phyloP scores from a whole-genome alignment of 176 grass and related monocot species.

The Secale cereale region DNA sequence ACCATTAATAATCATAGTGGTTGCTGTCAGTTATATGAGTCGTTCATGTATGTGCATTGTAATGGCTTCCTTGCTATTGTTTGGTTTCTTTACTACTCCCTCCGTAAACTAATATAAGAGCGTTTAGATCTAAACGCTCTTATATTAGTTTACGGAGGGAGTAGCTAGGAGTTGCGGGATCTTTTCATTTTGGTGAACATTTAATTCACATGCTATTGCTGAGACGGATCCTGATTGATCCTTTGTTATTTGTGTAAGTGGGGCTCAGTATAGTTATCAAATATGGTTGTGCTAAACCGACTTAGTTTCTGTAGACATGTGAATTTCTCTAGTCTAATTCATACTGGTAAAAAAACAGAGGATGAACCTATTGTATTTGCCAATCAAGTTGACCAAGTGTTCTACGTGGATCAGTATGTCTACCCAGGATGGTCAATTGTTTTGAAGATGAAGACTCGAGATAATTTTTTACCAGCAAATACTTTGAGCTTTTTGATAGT shows the following conservation, averaged over 20 bases:
- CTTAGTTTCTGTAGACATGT: background rate
- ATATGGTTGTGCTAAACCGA: background rate
- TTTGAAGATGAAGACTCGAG: too few species aligned
- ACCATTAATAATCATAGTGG: background rate
- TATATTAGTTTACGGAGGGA: too few species aligned
- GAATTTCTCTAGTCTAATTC: slow-evolving; percentile 1
- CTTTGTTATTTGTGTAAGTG: background rate
- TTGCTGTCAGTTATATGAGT: background rate
- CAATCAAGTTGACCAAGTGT: too few species aligned
- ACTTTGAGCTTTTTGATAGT: too few species aligned
- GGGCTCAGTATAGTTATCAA: background rate
- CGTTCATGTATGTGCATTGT: too few species aligned
- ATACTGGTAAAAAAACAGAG: background rate
- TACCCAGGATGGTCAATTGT: too few species aligned
- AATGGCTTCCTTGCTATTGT: too few species aligned
- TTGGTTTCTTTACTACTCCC: too few species aligned
- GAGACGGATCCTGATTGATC: background rate
- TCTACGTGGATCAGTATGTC: too few species aligned
- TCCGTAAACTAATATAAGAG: too few species aligned
- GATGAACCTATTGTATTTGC: background rate
- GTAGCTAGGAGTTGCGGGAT: background rate
- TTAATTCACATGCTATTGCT: background rate
- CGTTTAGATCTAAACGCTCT: too few species aligned
- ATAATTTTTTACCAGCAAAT: too few species aligned
- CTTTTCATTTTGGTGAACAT: background rate